These are phyloP conservation scores for Crucibulum laeve DNA, from an alignment of 768 basidiomycete genomes.

Conservation along the genomic window DNA sequence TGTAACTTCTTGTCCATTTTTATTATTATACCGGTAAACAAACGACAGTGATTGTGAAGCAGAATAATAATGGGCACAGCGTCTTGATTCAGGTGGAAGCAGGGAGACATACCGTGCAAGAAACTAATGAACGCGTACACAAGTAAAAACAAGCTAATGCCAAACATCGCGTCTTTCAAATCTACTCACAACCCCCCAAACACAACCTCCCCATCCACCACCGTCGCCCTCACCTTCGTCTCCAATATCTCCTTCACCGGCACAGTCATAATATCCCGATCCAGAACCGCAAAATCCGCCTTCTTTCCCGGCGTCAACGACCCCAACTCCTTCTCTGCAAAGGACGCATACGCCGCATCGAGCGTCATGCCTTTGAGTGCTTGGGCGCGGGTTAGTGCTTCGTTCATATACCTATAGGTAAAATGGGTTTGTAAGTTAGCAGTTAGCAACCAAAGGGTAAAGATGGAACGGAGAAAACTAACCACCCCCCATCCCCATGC, in stretches of 20 bases:
- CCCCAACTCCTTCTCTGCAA: conserved; percentile 67
- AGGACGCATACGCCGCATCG: conserved; percentile 86
- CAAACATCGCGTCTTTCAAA: no score
- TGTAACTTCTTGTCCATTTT: no score
- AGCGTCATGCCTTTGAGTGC: conserved; percentile 89
- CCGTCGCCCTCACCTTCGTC: conserved; percentile 56
- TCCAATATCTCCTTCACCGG: conserved; percentile 45
- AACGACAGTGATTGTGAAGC: no score
- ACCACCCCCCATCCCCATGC: conserved; percentile 84
- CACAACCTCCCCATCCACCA: conserved; percentile 56
- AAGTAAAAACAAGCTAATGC: no score
- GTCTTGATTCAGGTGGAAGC: no score
- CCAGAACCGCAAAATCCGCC: conserved; percentile 85
- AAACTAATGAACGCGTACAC: no score
- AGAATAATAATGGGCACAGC: no score
- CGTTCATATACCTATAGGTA: conserved; percentile 60
- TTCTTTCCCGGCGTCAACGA: conserved; percentile 73
- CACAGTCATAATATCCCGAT: conserved; percentile 73
- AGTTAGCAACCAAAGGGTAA: not conserved
- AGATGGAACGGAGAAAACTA: conserved; percentile 14
- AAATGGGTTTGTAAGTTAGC: not conserved
- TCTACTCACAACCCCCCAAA: conserved; percentile 43
- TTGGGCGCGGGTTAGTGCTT: conserved; percentile 75
- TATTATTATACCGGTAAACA: no score
- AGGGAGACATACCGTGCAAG: no score